Percentiles rank a stretch among this genome's conserved stretches.
These are phyloP conservation scores for Cystobasidium onofrii DNA, from an alignment of 768 basidiomycete genomes.

Conservation along the genomic window DNA sequence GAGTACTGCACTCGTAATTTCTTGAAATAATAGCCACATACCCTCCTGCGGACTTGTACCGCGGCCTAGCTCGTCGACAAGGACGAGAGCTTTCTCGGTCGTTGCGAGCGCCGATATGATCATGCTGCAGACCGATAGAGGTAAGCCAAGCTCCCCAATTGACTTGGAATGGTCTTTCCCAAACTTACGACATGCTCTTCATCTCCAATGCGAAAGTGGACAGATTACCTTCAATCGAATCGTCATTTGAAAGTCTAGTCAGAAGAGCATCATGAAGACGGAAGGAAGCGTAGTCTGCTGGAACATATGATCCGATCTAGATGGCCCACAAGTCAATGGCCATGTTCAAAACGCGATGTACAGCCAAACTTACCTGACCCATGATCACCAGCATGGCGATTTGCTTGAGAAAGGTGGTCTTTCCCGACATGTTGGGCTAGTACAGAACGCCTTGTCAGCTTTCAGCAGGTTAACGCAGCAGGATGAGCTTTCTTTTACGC, in stretches of 20 bases:
- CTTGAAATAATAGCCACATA: slow-evolving; percentile 34
- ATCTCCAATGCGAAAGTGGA: slow-evolving; percentile 96
- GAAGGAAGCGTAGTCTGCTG: slow-evolving; percentile 88
- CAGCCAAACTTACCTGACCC: slow-evolving; percentile 65
- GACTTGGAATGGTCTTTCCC: no score
- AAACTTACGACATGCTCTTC: slow-evolving; percentile 83
- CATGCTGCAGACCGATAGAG: not conserved
- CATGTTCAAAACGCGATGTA: no score
- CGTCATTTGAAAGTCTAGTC: slow-evolving; percentile 84
- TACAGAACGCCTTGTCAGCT: not conserved
- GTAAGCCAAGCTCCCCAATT: no score
- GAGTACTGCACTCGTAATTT: not conserved
- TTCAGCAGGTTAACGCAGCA: not conserved
- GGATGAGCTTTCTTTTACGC: slow-evolving; percentile 13
- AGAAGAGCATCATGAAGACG: slow-evolving; percentile 74
- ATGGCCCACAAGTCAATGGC: no score
- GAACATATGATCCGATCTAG: slow-evolving; percentile 51
- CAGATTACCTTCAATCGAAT: slow-evolving; percentile 76
- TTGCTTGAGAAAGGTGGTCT: slow-evolving; percentile 87
- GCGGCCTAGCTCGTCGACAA: slow-evolving; percentile 90
- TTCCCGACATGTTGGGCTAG: slow-evolving; percentile 45
- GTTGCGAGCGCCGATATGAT: slow-evolving; percentile 54
- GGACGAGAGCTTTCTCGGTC: slow-evolving; percentile 60
- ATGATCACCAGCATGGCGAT: slow-evolving; percentile 72
- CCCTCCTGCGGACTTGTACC: slow-evolving; percentile 70